Conservation (phyloP, 148 eudicot species). For the Polygonum maritimum region DNA sequence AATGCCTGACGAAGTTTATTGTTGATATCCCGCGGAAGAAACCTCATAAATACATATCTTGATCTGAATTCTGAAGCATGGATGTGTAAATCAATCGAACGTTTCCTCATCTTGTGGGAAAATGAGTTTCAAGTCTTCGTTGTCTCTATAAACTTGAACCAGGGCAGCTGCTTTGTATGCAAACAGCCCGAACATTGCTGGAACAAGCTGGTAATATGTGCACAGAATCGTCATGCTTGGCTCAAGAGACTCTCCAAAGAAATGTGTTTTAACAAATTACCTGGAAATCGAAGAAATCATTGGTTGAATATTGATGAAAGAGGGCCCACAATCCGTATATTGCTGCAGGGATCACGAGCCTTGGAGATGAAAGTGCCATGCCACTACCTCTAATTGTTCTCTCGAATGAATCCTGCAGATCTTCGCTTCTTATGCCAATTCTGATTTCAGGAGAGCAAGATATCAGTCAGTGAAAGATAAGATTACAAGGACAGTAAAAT, state of each 20-base stretch:
- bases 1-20: not conserved
- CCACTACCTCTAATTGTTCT: constrained; percentile 61
- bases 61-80: not conserved
- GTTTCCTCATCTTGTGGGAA: constrained; percentile 50
- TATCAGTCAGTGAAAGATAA: not conserved
- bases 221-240: not conserved
- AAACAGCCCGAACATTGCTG: constrained; percentile 86
- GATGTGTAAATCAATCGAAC: not conserved
- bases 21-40: not conserved
- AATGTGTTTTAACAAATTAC: constrained; percentile 18
- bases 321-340: constrained; percentile 82
- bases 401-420: constrained; percentile 52
- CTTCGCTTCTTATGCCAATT: constrained; percentile 87
- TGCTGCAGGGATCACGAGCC: constrained; percentile 85
- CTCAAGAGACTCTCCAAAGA: not conserved
- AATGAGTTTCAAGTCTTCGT: constrained; percentile 64
- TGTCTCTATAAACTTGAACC: constrained; percentile 91
- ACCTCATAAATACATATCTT: not conserved
- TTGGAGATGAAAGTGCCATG: constrained; percentile 85
- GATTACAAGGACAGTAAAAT: not conserved
- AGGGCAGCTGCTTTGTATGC: constrained; percentile 95
- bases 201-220: constrained; percentile 46
- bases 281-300: constrained; percentile 76
- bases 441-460: constrained; percentile 22
- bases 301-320: constrained; percentile 44